Conservation (phyloP, 306 rosid genomes). For the Carpinus viminea region DNA sequence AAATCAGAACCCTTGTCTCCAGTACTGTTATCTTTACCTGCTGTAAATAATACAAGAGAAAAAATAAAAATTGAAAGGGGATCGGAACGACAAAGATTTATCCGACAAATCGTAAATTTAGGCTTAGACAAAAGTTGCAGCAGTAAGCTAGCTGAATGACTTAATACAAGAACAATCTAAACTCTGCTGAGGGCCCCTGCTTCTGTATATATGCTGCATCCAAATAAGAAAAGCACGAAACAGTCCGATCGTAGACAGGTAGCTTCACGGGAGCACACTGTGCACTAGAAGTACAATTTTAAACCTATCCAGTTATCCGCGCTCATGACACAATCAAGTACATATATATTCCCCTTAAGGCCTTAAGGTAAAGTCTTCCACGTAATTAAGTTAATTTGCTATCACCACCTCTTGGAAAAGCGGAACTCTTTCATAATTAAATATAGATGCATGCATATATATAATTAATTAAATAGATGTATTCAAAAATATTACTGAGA, state of each 20-base stretch:
- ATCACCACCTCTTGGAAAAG: too few species aligned
- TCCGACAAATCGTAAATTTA: background rate
- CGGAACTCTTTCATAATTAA: background rate
- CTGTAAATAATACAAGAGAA: conserved; percentile 34
- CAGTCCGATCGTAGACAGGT: background rate
- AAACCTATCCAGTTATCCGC: background rate
- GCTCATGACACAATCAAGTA: background rate
- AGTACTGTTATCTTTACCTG: conserved; percentile 65
- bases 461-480: background rate
- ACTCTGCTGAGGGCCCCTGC: background rate
- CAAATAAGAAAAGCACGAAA: background rate
- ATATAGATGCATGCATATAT: background rate
- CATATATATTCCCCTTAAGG: background rate
- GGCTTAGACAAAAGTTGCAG: too few species aligned
- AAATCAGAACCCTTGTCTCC: conserved; percentile 75
- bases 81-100: background rate
- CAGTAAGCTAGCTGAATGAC: too few species aligned
- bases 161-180: background rate
- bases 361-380: background rate
- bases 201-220: background rate
- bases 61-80: background rate
- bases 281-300: background rate
- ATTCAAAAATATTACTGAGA: too few species aligned
- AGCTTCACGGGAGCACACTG: background rate
- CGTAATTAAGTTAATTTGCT: too few species aligned